Evolutionary conservation across 495 filamentous ascomycete genomes (phyloP).

Genomic region (Podospora australis): DNA sequence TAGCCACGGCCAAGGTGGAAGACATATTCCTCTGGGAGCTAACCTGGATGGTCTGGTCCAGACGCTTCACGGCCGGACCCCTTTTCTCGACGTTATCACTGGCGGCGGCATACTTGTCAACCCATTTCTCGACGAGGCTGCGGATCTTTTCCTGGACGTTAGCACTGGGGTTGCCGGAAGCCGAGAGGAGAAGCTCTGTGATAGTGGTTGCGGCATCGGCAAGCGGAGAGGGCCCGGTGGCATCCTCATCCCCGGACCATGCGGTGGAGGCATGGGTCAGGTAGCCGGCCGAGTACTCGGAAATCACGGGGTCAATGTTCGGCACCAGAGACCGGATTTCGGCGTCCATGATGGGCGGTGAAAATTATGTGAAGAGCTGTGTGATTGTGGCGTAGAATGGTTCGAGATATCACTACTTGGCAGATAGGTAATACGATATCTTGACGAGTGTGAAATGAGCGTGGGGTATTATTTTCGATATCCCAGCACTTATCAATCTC

Average conservation of each 20-base stretch:
- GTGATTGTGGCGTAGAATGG: background rate
- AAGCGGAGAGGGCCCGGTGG: constrained; percentile 62
- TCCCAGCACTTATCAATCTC: too few species aligned
- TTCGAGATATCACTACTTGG: constrained; percentile 12
- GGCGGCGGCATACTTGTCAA: constrained; percentile 66
- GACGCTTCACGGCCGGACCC: constrained; percentile 71
- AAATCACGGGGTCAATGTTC: constrained; percentile 80
- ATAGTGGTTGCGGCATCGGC: constrained; percentile 79
- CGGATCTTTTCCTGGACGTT: constrained; percentile 69
- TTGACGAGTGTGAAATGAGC: too few species aligned
- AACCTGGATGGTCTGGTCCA: constrained; percentile 95
- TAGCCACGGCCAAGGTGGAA: constrained; percentile 82
- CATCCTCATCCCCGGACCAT: constrained; percentile 69
- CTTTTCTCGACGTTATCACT: constrained; percentile 52
- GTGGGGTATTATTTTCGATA: too few species aligned
- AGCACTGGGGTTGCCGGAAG: constrained; percentile 66
- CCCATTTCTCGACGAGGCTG: constrained; percentile 84
- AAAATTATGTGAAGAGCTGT: background rate
- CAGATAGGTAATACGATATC: too few species aligned
- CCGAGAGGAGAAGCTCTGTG: constrained; percentile 80
- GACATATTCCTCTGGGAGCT: constrained; percentile 91
- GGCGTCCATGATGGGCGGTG: constrained; percentile 65
- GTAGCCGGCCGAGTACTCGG: constrained; percentile 92
- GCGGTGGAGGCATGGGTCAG: constrained; percentile 84
- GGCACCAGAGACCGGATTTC: constrained; percentile 85